Evolutionary conservation across 805 yeast species (phyloP).

Genomic region (Candida xyloterini): DNA sequence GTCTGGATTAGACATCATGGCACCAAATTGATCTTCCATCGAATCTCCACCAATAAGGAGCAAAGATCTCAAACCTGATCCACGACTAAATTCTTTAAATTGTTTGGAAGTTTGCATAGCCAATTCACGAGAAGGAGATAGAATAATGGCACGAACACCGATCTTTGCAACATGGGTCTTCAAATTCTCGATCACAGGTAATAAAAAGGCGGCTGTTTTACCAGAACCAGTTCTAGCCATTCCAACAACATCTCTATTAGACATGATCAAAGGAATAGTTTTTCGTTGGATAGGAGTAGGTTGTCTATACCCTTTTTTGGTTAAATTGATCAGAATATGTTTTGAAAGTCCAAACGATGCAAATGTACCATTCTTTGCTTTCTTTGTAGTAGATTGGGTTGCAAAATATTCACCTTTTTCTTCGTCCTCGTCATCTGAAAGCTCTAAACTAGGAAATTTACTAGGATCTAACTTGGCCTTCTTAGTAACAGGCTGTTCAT

Average conservation of each 20-base stretch:
- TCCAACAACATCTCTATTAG: constrained; percentile 91
- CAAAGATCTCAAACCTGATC: constrained; percentile 77
- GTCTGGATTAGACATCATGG: constrained; percentile 94
- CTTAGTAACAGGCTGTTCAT: constrained; percentile 31
- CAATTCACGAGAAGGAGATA: constrained; percentile 95
- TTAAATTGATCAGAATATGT: constrained; percentile 62
- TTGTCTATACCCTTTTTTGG: constrained; percentile 82
- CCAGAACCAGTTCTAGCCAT: constrained; percentile 99
- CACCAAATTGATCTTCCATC: constrained; percentile 90
- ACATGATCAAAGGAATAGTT: constrained; percentile 86
- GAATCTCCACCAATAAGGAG: constrained; percentile 97
- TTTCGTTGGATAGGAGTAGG: constrained; percentile 99
- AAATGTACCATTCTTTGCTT: constrained; percentile 76
- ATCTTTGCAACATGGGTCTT: constrained; percentile 81
- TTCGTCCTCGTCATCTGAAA: constrained; percentile 40
- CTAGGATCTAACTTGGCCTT: constrained; percentile 27
- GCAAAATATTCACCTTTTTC: constrained; percentile 44
- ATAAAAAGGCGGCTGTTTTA: constrained; percentile 93
- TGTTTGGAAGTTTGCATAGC: constrained; percentile 91
- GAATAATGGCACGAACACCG: constrained; percentile 83
- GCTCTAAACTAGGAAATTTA: constrained; percentile 41
- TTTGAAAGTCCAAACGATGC: constrained; percentile 87
- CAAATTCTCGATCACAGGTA: constrained; percentile 85
- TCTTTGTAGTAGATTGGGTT: constrained; percentile 41
- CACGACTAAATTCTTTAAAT: constrained; percentile 81